These are phyloP conservation scores for Claviceps lovelessii DNA, from an alignment of 2,329 filamentous ascomycete genomes.

Conservation along the genomic window DNA sequence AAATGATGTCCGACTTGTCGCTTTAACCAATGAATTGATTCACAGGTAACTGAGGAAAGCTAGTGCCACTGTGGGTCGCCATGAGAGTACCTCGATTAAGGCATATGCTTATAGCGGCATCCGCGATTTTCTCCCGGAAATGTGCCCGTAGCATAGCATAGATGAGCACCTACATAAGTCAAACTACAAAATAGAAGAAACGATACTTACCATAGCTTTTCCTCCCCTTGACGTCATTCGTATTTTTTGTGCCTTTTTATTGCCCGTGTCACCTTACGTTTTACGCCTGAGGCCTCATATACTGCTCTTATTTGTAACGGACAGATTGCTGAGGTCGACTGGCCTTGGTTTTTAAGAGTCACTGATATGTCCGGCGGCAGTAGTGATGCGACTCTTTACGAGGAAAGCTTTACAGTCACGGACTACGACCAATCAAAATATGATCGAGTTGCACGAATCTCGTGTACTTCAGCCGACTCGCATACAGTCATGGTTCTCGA, in stretches of 20 bases:
- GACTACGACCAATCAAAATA: conserved; percentile 75
- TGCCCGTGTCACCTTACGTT: background rate
- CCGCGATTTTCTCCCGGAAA: background rate
- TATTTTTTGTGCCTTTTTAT: background rate
- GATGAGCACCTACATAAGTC: background rate
- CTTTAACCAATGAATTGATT: background rate
- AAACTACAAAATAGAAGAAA: background rate
- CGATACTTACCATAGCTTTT: background rate
- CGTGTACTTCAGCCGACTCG: conserved; percentile 59
- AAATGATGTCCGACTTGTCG: background rate
- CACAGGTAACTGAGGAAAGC: background rate
- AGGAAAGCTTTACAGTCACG: conserved; percentile 78
- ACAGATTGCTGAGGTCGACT: background rate
- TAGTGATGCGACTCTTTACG: conserved; percentile 83
- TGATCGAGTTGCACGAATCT: conserved; percentile 82
- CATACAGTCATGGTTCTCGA: conserved; percentile 71
- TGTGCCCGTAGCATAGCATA: background rate
- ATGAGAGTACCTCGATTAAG: conserved; percentile 12
- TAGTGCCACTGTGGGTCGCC: background rate
- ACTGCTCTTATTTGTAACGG: background rate
- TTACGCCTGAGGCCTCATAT: background rate
- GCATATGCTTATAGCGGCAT: conserved; percentile 7
- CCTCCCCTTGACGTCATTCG: background rate
- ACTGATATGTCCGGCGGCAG: conserved; percentile 26
- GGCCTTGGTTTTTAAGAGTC: background rate